Base-by-base conservation (phyloP, 768 basidiomycete species). In the Termitomyces sp. region DNA sequence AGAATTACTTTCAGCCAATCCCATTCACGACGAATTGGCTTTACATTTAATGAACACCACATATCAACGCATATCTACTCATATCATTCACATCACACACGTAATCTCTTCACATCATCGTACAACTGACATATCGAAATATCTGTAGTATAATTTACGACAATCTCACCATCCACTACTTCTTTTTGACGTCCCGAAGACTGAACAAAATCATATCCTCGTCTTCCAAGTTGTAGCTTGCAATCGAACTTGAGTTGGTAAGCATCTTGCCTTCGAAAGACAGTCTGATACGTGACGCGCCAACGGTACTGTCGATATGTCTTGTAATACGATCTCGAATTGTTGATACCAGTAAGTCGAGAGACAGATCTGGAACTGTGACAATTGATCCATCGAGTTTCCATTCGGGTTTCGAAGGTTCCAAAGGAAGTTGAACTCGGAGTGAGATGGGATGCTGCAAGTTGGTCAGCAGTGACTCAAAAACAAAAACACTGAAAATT, bases 401-500 rank as follows among this genome's bases (percentile, higher is more conserved):
- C 91, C 91, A 96, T 70, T 96, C 95, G 0, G 94, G 88, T 67
- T 91, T 94, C 32, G 86, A 83, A 1, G 87, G 73, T 62, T 94
- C 86, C 50, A 74, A 78, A 1, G 96, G 94, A 59, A 99, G 76
- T 66, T 95, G 92, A 3, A 98, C 77, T 32, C 79, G 78, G 43
- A 99, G 78, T 23, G 88, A 86, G 63, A 98, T 91, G 12, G 96
- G 89, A 61, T 95, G 88, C 85, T 88, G 59, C 3, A 35, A 13
- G 3, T 44, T 36, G 23, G 43, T 52, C 23, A 44, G 43, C 32
- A 13, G 7, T 40, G 18, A 47, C 11, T 43, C 31, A 22, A 22
- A 49, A 13, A 39, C 13, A 29, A 40, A 27, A 41, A 40, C 35
- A 25, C 5, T 13, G 7, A 50, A 27, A 43, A 10, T 40, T 33